Conservation (phyloP, 805 yeast species). For the Hermanozyma aechmeae region DNA sequence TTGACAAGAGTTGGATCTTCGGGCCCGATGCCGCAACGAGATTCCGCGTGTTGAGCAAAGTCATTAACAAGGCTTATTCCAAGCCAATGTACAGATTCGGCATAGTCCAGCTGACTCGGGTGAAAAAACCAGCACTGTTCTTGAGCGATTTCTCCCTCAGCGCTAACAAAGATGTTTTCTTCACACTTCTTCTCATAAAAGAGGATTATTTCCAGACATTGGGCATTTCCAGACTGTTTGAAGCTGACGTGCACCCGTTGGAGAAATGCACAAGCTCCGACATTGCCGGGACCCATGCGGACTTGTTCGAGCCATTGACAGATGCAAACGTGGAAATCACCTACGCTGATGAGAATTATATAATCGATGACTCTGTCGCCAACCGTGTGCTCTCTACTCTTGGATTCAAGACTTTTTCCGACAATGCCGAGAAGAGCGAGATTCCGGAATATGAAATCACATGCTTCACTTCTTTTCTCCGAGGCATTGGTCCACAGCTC, state of each 20-base stretch:
- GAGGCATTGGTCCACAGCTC: slow-evolving; percentile 23
- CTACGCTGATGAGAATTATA: slow-evolving; percentile 9
- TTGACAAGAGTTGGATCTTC: slow-evolving; percentile 16
- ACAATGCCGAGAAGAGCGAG: neutral
- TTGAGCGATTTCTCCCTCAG: slow-evolving; percentile 18
- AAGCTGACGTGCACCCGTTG: slow-evolving; percentile 9
- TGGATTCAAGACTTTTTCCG: slow-evolving; percentile 11
- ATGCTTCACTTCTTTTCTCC: slow-evolving; percentile 42
- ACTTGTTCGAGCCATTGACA: slow-evolving; percentile 12
- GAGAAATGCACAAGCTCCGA: slow-evolving; percentile 16
- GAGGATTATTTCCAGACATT: no score
- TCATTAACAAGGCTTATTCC: slow-evolving; percentile 44
- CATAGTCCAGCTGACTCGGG: slow-evolving; percentile 32
- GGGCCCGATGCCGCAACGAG: slow-evolving; percentile 1
- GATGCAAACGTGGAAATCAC: slow-evolving; percentile 9
- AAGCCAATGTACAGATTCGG: slow-evolving; percentile 36
- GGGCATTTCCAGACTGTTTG: slow-evolving; percentile 24
- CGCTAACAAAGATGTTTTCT: slow-evolving; percentile 6
- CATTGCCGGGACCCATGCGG: slow-evolving; percentile 13
- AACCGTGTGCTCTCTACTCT: slow-evolving; percentile 18
- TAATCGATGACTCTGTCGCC: slow-evolving; percentile 8
- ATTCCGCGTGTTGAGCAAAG: slow-evolving; percentile 9
- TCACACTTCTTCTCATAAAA: slow-evolving; percentile 18
- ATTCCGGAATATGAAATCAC: slow-evolving; percentile 33
- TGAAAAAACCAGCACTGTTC: slow-evolving; percentile 17